Evolutionary conservation across 1,284 basidiomycete genomes (phyloP), one percentile per base, ranked within the genome.

Genomic region (Naganishia cerealis): DNA sequence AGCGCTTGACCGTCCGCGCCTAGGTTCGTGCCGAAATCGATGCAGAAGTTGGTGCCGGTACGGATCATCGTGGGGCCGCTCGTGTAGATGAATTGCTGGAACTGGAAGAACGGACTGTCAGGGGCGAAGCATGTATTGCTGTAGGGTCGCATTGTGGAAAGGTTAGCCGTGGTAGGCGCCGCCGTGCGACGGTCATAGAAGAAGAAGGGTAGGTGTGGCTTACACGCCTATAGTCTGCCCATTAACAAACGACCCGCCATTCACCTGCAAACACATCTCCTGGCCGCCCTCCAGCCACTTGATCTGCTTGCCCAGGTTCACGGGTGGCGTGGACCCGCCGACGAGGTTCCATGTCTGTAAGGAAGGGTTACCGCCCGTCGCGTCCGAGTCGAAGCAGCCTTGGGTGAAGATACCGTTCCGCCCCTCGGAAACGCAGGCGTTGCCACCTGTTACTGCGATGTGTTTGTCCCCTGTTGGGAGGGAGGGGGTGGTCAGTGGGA

Each of bases 1-100:
- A 71, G 65, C 29, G 39, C 54, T 39, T 54, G 57, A 29, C 71
- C 70, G 66, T 71, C 67, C 5, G 53, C 53, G 21, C 61, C 48
- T 21, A 50, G 61, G 61, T 63, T 54, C 21, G 61, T 26, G 13
- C 50, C 61, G 53, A 63, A 63, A 52, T 63, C 61, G 61, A 63
- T 10, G 39, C 61, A 63, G 50, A 18, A 63, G 24, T 63, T 50
- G 50, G 15, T 42, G n/a, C 54, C 61, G 61, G 50, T 63, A 40
- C 61, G 52, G 39, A 63, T 63, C 38, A 26, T 63, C 38, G 61
- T 63, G 24, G 50, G 42, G 24, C 61, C 61, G 18, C 13, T 39
- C 15, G 54, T 63, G 52, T 63, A 63, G 48, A 54, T 18, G 16
- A 36, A 63, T 39, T 63, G 29, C 24, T 63, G 61, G 50, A 54